Evolutionary conservation across 208 protist genomes (phyloP), one percentile per base, ranked within the genome.

Genomic region (Acanthamoeba rhysodes): DNA sequence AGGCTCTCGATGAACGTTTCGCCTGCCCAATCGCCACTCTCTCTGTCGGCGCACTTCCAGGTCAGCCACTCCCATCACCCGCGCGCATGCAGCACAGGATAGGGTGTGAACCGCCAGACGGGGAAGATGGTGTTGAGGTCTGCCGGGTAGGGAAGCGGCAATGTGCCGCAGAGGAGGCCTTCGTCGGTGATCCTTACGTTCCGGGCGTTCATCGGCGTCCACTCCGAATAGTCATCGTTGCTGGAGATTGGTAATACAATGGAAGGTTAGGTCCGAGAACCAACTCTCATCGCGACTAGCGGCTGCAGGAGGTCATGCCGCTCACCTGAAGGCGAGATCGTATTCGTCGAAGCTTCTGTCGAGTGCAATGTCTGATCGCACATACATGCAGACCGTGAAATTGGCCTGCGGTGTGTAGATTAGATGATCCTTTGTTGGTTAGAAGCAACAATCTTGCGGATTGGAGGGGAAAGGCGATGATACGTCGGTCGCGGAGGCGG

Each of bases 51-150:
- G n/a, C n/a, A n/a, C n/a, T n/a, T n/a, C n/a, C n/a, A n/a, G n/a
- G n/a, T n/a, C n/a, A n/a, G n/a, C n/a, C n/a, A n/a, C n/a, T n/a
- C n/a, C n/a, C n/a, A n/a, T n/a, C n/a, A n/a, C n/a, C n/a, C n/a
- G n/a, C n/a, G 59, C 16, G 1, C 53, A 57, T 9, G 16, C 16
- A 8, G 2, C 41, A 32, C 74, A 20, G n/a, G 59, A 16, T 80
- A 2, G 76, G 1, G 9, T 10, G n/a, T 5, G 10, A 34, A 45
- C 76, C 80, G 41, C 50, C 50, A 66, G 48, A 88, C 34, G 24
- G 80, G 80, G 53, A 88, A 88, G 80, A 88, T 88, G 24, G 80
- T 88, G 80, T 27, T 88, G n/a, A 64, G 80, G n/a, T 8, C 5
- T 5, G 80, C 8, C n/a, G 80, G 80, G 50, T 88, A 88, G 14